Base-by-base conservation (phyloP, 805 yeast genomes). In the Wickerhamomyces queroliae region DNA sequence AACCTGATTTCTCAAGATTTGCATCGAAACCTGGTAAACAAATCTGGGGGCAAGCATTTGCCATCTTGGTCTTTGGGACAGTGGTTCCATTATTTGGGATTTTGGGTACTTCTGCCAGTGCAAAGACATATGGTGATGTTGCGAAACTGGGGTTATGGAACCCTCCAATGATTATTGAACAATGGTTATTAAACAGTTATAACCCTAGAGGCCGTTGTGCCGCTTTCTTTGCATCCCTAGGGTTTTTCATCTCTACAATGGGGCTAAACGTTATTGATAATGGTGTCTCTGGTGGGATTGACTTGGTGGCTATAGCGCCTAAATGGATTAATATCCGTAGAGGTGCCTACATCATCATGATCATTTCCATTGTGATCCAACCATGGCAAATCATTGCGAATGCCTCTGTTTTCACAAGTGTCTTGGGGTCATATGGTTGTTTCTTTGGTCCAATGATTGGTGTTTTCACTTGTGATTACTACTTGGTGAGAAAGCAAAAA, bases 291-390 rank as follows among this genome's bases (percentile, higher is more conserved):
- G 76, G 74, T 11, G 77, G 76, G 15, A 74, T 71, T 61, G 78
- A 73, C 44, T 47, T 74, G 46, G 67, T 74, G 20, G 77, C 63
- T 1, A 42, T 55, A 13, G 54, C 55, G 10, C 85, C 86, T 15
- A 70, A 68, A 42, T 79, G 67, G 59, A 63, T 80, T 53, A 79
- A 74, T 61, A 76, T 78, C 38, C 68, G 78, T 55, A 69, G 87
- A 53, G 85, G 84, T 50, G 78, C 67, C 2, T 53, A 83, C 54
- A 61, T 87, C 38, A 81, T 89, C 60, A 90, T 90, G 13, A 63
- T 68, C 11, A 62, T 85, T 44, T 86, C 86, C 1, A 68, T 80
- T 44, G 75, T 78, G 39, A 80, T 84, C 47, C 81, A 87, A 50
- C 95, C 95, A 26, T 86, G 95, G 95, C 56, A 53, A 37, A 53